Percentiles rank a stretch among this genome's conserved stretches.
These are phyloP conservation scores for Calycina herbarum DNA, from an alignment of 2,329 filamentous ascomycete genomes.

Conservation along the genomic window DNA sequence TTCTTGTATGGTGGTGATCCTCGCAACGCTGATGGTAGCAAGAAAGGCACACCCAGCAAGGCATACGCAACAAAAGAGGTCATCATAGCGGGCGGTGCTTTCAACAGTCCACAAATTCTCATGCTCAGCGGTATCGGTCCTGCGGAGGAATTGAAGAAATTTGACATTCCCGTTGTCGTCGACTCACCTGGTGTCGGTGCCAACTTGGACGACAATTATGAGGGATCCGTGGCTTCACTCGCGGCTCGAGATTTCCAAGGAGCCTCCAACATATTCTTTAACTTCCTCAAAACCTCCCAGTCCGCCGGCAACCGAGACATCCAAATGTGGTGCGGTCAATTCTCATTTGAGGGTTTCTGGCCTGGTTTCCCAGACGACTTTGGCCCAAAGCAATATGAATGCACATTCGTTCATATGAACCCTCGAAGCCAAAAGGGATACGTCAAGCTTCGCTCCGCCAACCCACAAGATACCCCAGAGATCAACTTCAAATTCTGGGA, in stretches of 20 bases:
- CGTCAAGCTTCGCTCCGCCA: slow-evolving; percentile 58
- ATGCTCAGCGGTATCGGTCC: slow-evolving; percentile 50
- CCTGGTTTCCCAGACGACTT: slow-evolving; percentile 12
- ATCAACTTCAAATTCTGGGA: slow-evolving; percentile 63
- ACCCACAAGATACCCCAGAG: slow-evolving; percentile 62
- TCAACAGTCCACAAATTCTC: slow-evolving; percentile 49
- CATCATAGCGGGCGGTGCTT: slow-evolving; percentile 49
- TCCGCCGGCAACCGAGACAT: slow-evolving; percentile 10
- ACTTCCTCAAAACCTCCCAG: slow-evolving; percentile 10
- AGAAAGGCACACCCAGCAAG: slow-evolving; percentile 5
- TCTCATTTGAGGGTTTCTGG: slow-evolving; percentile 16
- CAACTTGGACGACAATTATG: slow-evolving; percentile 48
- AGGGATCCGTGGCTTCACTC: slow-evolving; percentile 12
- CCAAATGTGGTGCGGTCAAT: slow-evolving; percentile 14
- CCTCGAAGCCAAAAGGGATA: slow-evolving; percentile 11
- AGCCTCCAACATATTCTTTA: slow-evolving; percentile 11
- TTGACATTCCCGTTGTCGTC: slow-evolving; percentile 53
- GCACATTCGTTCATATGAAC: slow-evolving; percentile 17
- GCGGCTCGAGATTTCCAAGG: slow-evolving; percentile 11
- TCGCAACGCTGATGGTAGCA: background rate
- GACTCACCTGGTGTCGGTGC: slow-evolving; percentile 64
- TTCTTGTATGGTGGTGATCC: slow-evolving; percentile 29
- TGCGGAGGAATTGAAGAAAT: slow-evolving; percentile 39
- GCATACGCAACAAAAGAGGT: slow-evolving; percentile 40
- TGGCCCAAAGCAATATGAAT: slow-evolving; percentile 14